Percentiles rank a stretch among this genome's conserved stretches.
Conservation (phyloP, 305 asterid genomes). For the Nicotiana rustica region DNA sequence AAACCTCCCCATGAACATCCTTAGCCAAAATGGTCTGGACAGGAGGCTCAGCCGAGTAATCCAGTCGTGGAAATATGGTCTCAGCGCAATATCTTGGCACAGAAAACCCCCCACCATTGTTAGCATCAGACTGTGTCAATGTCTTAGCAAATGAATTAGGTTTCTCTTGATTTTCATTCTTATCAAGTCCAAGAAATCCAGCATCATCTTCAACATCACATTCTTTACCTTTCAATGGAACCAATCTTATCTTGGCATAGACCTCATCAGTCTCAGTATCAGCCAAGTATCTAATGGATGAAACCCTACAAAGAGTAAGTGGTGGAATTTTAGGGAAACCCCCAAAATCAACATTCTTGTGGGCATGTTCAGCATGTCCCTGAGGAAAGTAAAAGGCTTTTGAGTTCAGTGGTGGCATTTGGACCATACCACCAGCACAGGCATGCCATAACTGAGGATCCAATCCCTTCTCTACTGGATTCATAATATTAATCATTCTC, state of each 20-base stretch:
- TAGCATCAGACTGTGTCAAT: constrained; percentile 89
- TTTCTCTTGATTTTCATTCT: constrained; percentile 61
- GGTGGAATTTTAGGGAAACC: constrained; percentile 64
- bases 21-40: constrained; percentile 80
- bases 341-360: constrained; percentile 55
- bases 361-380: constrained; percentile 84
- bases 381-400: constrained; percentile 81
- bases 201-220: constrained; percentile 46
- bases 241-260: constrained; percentile 59
- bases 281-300: constrained; percentile 69
- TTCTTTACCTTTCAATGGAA: constrained; percentile 56
- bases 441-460: constrained; percentile 92
- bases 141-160: constrained; percentile 86
- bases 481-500: constrained; percentile 69
- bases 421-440: constrained; percentile 92
- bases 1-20: constrained; percentile 84
- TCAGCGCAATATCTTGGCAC: constrained; percentile 93
- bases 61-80: constrained; percentile 82
- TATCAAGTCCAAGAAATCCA: constrained; percentile 49
- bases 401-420: constrained; percentile 65
- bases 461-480: constrained; percentile 61
- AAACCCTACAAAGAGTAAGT: constrained; percentile 57
- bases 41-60: constrained; percentile 88
- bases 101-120: constrained; percentile 95
- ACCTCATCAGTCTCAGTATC: constrained; percentile 85